Evolutionary conservation across 306 rosid species (phyloP).

Genomic region (Cicer judaicum): DNA sequence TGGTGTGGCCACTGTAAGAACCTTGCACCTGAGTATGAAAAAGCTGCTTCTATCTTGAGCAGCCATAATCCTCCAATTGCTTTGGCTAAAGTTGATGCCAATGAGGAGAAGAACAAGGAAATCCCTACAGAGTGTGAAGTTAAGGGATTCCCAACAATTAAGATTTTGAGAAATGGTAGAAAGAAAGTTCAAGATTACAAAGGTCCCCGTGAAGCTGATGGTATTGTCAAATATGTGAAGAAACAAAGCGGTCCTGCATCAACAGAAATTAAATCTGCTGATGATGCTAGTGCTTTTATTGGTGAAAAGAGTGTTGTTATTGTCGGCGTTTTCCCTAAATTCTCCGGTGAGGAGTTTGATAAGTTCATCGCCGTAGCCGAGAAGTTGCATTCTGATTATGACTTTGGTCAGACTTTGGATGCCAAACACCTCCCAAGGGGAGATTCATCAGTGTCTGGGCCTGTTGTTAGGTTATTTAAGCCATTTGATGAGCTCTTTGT

Average conservation of each 20-base stretch:
- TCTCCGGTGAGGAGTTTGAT: conserved; percentile 82
- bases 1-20: conserved; percentile 99
- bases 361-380: conserved; percentile 67
- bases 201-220: conserved; percentile 92
- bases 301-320: conserved; percentile 67
- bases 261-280: conserved; percentile 68
- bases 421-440: conserved; percentile 93
- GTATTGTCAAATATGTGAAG: conserved; percentile 82
- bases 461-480: conserved; percentile 78
- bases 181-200: conserved; percentile 78
- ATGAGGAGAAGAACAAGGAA: conserved; percentile 67
- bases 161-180: conserved; percentile 87
- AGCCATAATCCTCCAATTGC: conserved; percentile 67
- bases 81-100: conserved; percentile 87
- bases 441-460: conserved; percentile 79
- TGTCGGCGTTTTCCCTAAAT: conserved; percentile 81
- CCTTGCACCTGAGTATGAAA: conserved; percentile 94
- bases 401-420: conserved; percentile 79
- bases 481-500: conserved; percentile 91
- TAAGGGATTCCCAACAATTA: conserved; percentile 82
- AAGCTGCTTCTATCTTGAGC: conserved; percentile 84
- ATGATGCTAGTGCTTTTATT: conserved; percentile 63
- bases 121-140: conserved; percentile 63
- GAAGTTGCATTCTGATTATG: conserved; percentile 85
- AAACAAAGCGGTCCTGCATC: conserved; percentile 90